phyloP scores from a whole-genome alignment of 148 eudicot genomes.

The Camellia granthamiana region DNA sequence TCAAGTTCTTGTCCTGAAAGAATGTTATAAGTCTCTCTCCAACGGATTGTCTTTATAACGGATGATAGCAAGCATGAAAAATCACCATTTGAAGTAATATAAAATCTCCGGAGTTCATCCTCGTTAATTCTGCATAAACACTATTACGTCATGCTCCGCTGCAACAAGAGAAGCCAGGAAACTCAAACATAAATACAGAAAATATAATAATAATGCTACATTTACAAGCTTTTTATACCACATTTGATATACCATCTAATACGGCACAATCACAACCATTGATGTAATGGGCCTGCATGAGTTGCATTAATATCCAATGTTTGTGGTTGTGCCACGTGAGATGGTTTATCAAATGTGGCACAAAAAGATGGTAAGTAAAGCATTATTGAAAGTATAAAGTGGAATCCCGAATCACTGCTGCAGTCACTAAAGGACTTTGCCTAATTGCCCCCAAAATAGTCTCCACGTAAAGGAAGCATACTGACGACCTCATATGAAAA shows the following conservation, averaged over 20 bases:
- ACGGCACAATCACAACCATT: no score
- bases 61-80: slow-evolving; percentile 51
- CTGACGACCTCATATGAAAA: slow-evolving; percentile 2
- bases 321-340: no score
- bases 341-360: no score
- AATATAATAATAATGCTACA: background rate
- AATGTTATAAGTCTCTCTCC: slow-evolving; percentile 70
- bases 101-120: slow-evolving; percentile 72
- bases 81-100: slow-evolving; percentile 71
- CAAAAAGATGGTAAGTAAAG: no score
- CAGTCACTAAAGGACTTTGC: background rate
- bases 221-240: no score
- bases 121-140: slow-evolving; percentile 59
- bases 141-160: slow-evolving; percentile 17
- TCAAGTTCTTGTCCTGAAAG: slow-evolving; percentile 68
- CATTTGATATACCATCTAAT: no score
- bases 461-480: background rate
- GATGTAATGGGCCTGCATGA: no score
- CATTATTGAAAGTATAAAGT: background rate
- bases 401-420: background rate
- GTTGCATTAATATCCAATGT: no score
- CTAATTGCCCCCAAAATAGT: background rate
- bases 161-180: slow-evolving; percentile 20
- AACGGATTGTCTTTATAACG: slow-evolving; percentile 64
- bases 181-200: background rate